Base-by-base conservation (phyloP, 1,284 basidiomycete genomes). In the Moesziomyces antarcticus region DNA sequence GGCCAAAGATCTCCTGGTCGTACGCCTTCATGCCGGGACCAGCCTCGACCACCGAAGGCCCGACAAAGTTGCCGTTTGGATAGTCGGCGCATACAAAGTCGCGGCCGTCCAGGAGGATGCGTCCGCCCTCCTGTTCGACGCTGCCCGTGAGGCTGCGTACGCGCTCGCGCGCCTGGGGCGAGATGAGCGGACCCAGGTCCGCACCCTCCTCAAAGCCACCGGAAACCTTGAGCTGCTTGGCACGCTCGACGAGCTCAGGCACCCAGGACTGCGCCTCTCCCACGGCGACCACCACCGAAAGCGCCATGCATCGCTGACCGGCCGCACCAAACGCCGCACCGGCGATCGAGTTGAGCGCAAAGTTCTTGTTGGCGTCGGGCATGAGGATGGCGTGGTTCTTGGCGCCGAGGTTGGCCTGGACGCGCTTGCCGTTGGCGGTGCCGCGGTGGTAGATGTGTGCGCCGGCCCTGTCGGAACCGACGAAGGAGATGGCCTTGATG, bases 281-380 rank as follows among this genome's bases (percentile, higher is more conserved):
- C 45, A 99, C 93, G 56, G 96, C 88, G 41, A 98, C 87, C 21
- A 89, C 91, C 88, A 75, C 52, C 58, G 68, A 75, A 5, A 77
- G 75, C 21, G 83, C 84, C 83, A 80, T 84, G 86, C 95, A 98
- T 56, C 96, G 89, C 85, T 99, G 96, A 22, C 96, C 96, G 41
- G 96, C 96, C 73, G 96, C 96, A 65, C 96, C 96, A 79, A 98
- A 98, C 2, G 95, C 95, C 42, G 96, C 95, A 47, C 96, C 96
- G 47, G 94, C 87, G 61, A 98, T 90, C 7, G 94, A 93, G 86
- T 98, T 98, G 63, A 99, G 86, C 16, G 95, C 91, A 51, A 93
- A 88, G 83, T 98, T 96, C 85, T 92, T 93, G 87, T 97, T 97
- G 30, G 95, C 95, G 85, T 98, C 96, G 27, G 94, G 93, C 92